Base-by-base conservation (phyloP, 1,139 yeast species). In the Scheffersomyces parashehatae region DNA sequence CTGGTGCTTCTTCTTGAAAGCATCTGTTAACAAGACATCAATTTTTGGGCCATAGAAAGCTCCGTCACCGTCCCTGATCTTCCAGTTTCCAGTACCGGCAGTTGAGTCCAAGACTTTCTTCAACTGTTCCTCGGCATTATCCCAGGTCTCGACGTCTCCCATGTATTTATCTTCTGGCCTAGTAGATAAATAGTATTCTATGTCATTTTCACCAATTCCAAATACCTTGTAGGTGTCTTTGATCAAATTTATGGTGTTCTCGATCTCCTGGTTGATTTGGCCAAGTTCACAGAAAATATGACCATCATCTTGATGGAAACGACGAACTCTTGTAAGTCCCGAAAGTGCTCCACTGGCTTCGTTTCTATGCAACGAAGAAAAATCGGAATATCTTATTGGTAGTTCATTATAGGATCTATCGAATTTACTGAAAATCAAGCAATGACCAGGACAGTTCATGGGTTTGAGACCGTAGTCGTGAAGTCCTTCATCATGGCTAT, bases 371-470 rank as follows among this genome's bases (percentile, higher is more conserved):
- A 95, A 70, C 3, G 96, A 95, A 39, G 96, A 89, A 58, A 91
- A 93, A 66, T 95, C 99, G 10, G 96, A 88, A 57, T 81, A 82
- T 56, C 99, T 71, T 55, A 91, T 74, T 4, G 99, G 99, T 44
- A 95, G 70, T 56, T 95, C 98, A 49, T 89, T 81, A 61, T 89
- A 89, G 0, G 96, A 88, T 54, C 95, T 81, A 47, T 90, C 96
- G 52, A 87, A 83, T 51, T 83, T 80, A 48, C 85, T 81, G 70
- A 84, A 95, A 52, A 95, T 82, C 46, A 93, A 64, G 62, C 99
- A 95, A 64, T 95, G 99, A 1, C 98, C 98, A 0, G 99, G 99
- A 64, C 99, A 93, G 68, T 93, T 95, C 99, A 93, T 93, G 24
- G 99, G 99, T 64, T 93, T 93, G 49, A 93, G 73, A 3, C 97